Conservation (phyloP, 352 stramenopile genomes). For the Pilasporangium apinafurcum region DNA sequence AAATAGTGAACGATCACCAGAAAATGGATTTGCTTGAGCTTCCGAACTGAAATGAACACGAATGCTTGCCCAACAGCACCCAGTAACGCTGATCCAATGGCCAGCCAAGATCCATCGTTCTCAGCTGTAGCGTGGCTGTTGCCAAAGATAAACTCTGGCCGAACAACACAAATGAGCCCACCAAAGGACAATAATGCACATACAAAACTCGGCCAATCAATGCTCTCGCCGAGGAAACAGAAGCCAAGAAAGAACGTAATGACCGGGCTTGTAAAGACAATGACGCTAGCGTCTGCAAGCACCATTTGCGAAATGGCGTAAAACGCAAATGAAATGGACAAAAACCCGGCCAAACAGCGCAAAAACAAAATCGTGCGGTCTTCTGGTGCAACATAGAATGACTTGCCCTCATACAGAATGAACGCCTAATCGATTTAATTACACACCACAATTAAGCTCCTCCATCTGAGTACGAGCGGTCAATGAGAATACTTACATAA, state of each 20-base stretch:
- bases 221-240: conserved; percentile 13
- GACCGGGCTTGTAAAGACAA: conserved; percentile 61
- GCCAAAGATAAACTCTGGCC: conserved; percentile 32
- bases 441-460: too few species aligned
- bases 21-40: conserved; percentile 47
- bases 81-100: conserved; percentile 37
- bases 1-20: conserved; percentile 79
- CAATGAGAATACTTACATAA: conserved; percentile 27
- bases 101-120: conserved; percentile 40
- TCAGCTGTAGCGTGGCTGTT: conserved; percentile 15
- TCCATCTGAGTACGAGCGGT: too few species aligned
- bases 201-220: conserved; percentile 21
- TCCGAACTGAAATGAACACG: conserved; percentile 64
- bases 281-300: conserved; percentile 52
- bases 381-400: conserved; percentile 34
- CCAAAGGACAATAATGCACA: conserved; percentile 22
- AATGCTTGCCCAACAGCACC: conserved; percentile 58
- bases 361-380: conserved; percentile 57
- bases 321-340: conserved; percentile 52
- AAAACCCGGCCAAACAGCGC: conserved; percentile 29
- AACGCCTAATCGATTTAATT: too few species aligned
- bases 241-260: conserved; percentile 52
- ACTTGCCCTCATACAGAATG: conserved; percentile 46
- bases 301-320: conserved; percentile 74
- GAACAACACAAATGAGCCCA: conserved; percentile 34